A percentile compares a stretch with the other conserved stretches of the same genome.
phyloP scores from a whole-genome alignment of 345 rosid species.

The Pugionium cornutum region DNA sequence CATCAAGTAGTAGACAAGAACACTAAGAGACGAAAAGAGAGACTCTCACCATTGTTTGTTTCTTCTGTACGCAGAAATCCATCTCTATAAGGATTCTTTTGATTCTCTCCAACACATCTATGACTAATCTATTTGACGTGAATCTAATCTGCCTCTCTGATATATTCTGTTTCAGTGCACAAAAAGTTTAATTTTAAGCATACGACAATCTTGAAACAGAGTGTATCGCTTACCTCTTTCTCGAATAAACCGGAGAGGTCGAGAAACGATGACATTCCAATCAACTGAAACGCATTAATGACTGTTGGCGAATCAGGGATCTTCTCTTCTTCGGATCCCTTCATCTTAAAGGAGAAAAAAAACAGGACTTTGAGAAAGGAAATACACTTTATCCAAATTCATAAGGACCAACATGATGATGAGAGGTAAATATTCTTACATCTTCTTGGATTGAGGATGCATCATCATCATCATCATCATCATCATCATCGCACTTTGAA shows the following conservation, averaged over 20 bases:
- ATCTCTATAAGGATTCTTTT: constrained; percentile 58
- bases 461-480: too few species aligned
- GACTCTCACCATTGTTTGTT: constrained; percentile 59
- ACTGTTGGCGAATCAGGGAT: constrained; percentile 48
- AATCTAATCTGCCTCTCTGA: constrained; percentile 85
- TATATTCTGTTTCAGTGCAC: constrained; percentile 47
- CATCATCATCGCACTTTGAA: constrained; percentile 51
- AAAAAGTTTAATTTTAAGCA: neutral
- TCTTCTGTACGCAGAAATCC: constrained; percentile 81
- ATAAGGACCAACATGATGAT: neutral
- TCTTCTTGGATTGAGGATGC: constrained; percentile 49
- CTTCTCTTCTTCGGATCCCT: constrained; percentile 52
- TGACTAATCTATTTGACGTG: constrained; percentile 64
- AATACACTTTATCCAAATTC: neutral
- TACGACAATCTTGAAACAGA: constrained; percentile 11
- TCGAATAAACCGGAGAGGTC: constrained; percentile 92
- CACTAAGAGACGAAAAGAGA: neutral
- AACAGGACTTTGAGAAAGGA: too few species aligned
- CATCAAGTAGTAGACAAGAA: too few species aligned
- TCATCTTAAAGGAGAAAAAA: constrained; percentile 23
- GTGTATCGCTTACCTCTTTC: constrained; percentile 55
- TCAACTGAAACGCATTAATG: constrained; percentile 85
- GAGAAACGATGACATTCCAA: constrained; percentile 89
- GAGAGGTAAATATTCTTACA: constrained; percentile 44
- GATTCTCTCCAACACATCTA: constrained; percentile 64